Evolutionary conservation across 495 filamentous ascomycete species (phyloP).

Genomic region (Tetracladium setigerum): DNA sequence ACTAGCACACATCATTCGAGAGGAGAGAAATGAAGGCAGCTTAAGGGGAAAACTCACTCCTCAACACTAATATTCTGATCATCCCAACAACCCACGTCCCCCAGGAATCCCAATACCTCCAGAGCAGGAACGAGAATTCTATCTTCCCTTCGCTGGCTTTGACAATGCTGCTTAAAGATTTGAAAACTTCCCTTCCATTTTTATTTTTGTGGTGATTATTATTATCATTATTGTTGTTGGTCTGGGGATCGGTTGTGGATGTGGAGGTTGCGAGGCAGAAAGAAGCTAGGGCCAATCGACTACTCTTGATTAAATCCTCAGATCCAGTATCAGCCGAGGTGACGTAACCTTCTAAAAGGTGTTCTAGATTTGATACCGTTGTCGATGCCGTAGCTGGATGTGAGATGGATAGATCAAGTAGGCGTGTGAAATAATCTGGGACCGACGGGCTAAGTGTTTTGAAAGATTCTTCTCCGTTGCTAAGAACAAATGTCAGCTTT

Average conservation of each 20-base stretch:
- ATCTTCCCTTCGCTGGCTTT: constrained; percentile 47
- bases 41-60: constrained; percentile 16
- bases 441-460: not conserved
- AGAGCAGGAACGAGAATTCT: constrained; percentile 66
- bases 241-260: constrained; percentile 9
- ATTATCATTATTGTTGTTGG: constrained; percentile 25
- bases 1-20: too few species aligned
- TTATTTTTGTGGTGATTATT: not conserved
- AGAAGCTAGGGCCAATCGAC: constrained; percentile 59
- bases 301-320: constrained; percentile 69
- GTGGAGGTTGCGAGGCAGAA: constrained; percentile 29
- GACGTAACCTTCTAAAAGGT: constrained; percentile 65
- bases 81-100: constrained; percentile 40
- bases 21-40: not conserved
- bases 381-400: too few species aligned
- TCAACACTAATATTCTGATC: constrained; percentile 5
- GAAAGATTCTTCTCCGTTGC: not conserved
- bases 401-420: constrained; percentile 24
- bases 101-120: constrained; percentile 66
- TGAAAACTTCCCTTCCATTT: constrained; percentile 22
- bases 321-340: constrained; percentile 79
- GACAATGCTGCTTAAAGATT: constrained; percentile 36
- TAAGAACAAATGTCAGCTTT: not conserved
- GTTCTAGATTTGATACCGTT: too few species aligned
- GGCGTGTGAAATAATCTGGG: constrained; percentile 27